Evolutionary conservation across 129 eudicot genomes (phyloP).

Genomic region (sunflower (Helianthus annuus)): HanXRQr2.0-SUNRISE NC_035433.2:133693-134192

Average conservation of each 20-base stretch:
- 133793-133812: slow-evolving; percentile 42
- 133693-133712: slow-evolving; percentile 40
- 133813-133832: slow-evolving; percentile 40
- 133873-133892: slow-evolving; percentile 27
- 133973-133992: not conserved
- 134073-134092: slow-evolving; percentile 41
- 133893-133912: slow-evolving; percentile 37
- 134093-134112: slow-evolving; percentile 41
- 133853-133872: slow-evolving; percentile 24
- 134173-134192: slow-evolving; percentile 36
- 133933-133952: not conserved
- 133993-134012: not conserved
- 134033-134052: slow-evolving; percentile 29
- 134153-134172: slow-evolving; percentile 38
- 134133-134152: slow-evolving; percentile 29
- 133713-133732: slow-evolving; percentile 55
- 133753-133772: slow-evolving; percentile 31
- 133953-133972: not conserved
- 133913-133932: slow-evolving; percentile 36
- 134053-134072: slow-evolving; percentile 30
- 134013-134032: slow-evolving; percentile 28
- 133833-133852: slow-evolving; percentile 50
- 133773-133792: slow-evolving; percentile 44
- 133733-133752: slow-evolving; percentile 42
- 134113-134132: slow-evolving; percentile 29